phyloP scores from a whole-genome alignment of 129 eudicot genomes.

The Gnaphalium uliginosum region DNA sequence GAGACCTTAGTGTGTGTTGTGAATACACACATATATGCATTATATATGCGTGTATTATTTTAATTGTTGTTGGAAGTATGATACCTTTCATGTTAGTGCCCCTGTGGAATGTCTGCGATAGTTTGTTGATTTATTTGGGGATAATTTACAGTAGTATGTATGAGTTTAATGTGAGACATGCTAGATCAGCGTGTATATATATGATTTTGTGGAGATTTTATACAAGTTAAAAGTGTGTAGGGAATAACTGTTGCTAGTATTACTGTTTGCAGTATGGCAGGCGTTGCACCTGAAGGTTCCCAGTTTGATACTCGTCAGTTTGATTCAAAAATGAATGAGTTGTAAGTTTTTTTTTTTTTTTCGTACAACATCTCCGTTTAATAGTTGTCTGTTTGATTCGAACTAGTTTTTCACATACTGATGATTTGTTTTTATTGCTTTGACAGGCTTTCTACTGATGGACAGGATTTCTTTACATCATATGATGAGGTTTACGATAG shows the following conservation, averaged over 20 bases:
- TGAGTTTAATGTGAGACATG: neutral
- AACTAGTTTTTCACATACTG: constrained; percentile 13
- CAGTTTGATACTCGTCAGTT: constrained; percentile 59
- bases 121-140: neutral
- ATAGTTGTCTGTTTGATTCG: too few relatives aligned
- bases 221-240: neutral
- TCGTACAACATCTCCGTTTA: neutral
- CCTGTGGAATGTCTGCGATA: neutral
- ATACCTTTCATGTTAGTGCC: neutral
- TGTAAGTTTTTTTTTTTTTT: constrained; percentile 39
- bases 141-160: neutral
- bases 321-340: constrained; percentile 56
- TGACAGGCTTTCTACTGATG: constrained; percentile 48
- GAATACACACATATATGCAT: neutral
- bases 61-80: neutral
- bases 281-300: constrained; percentile 56
- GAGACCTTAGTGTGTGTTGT: neutral
- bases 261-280: constrained; percentile 52
- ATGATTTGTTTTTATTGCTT: neutral
- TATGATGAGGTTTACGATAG: constrained; percentile 61
- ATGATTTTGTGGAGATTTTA: neutral
- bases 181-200: neutral
- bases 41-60: neutral
- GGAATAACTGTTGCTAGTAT: neutral
- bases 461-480: constrained; percentile 58